Conservation (phyloP, 495 filamentous ascomycete species). For the Aspergillus heteromorphus region DNA sequence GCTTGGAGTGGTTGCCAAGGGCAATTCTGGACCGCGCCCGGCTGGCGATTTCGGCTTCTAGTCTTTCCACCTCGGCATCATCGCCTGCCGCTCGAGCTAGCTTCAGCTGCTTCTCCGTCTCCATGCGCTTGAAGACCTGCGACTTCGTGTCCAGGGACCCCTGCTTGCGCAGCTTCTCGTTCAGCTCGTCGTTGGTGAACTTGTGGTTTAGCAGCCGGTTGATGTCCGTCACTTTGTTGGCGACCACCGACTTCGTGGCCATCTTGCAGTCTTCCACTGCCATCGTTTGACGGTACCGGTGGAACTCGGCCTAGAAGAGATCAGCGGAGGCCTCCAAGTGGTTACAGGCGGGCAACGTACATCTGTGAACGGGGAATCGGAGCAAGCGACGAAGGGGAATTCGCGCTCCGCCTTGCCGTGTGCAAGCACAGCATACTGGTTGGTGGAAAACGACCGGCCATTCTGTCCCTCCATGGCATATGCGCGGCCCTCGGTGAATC, state of each 20-base stretch:
- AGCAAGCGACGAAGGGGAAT: constrained; percentile 80
- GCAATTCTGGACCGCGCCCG: constrained; percentile 65
- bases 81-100: constrained; percentile 60
- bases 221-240: constrained; percentile 73
- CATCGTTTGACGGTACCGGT: constrained; percentile 74
- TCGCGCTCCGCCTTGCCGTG: constrained; percentile 72
- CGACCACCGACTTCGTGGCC: constrained; percentile 60
- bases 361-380: constrained; percentile 68
- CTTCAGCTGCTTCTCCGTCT: constrained; percentile 55
- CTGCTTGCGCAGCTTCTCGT: constrained; percentile 66
- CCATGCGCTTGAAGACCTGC: constrained; percentile 57
- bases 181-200: constrained; percentile 76
- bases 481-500: constrained; percentile 68
- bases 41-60: constrained; percentile 63
- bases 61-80: constrained; percentile 49
- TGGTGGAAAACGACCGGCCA: constrained; percentile 66
- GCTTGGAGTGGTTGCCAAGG: constrained; percentile 52
- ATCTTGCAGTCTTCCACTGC: constrained; percentile 63
- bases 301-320: constrained; percentile 61
- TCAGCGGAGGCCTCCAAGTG: constrained; percentile 18
- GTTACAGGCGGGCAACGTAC: constrained; percentile 36
- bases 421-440: constrained; percentile 66
- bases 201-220: constrained; percentile 67
- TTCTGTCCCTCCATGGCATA: constrained; percentile 70
- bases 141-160: constrained; percentile 56